phyloP scores from a whole-genome alignment of 176 grass and related monocot species.

The Pontederia paniculata region DNA sequence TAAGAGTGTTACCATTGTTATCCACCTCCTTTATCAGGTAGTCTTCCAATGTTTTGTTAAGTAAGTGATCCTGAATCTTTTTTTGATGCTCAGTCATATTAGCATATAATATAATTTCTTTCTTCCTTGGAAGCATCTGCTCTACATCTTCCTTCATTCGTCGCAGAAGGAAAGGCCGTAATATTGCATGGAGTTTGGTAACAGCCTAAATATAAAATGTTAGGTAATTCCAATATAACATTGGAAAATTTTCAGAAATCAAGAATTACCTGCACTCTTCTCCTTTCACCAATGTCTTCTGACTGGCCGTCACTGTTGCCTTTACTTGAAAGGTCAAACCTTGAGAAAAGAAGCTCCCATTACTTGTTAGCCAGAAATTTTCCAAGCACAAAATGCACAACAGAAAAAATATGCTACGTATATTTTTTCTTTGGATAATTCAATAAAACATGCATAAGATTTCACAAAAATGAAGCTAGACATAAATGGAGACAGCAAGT shows the following conservation, averaged over 20 bases:
- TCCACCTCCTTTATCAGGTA: slow-evolving; percentile 51
- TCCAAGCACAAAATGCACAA: too few relatives aligned
- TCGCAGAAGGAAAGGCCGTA: slow-evolving; percentile 90
- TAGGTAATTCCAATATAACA: neutral
- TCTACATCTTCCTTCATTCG: slow-evolving; percentile 95
- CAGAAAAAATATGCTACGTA: too few relatives aligned
- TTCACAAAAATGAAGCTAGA: too few relatives aligned
- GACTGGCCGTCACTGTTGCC: slow-evolving; percentile 35
- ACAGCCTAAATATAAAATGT: slow-evolving; percentile 25
- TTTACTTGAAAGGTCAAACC: slow-evolving; percentile 83
- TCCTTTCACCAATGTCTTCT: slow-evolving; percentile 74
- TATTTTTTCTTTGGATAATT: too few relatives aligned
- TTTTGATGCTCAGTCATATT: slow-evolving; percentile 90
- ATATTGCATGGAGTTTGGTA: slow-evolving; percentile 82
- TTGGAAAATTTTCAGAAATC: neutral
- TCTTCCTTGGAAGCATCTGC: slow-evolving; percentile 79
- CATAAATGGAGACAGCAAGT: too few relatives aligned
- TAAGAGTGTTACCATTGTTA: slow-evolving; percentile 22
- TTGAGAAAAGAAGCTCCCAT: slow-evolving; percentile 8
- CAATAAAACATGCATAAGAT: too few relatives aligned
- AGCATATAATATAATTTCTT: slow-evolving; percentile 95
- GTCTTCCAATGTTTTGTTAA: slow-evolving; percentile 60
- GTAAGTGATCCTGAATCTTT: slow-evolving; percentile 71
- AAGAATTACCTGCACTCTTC: slow-evolving; percentile 51
- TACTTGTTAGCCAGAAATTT: too few relatives aligned